These are phyloP conservation scores for Scytalidium sp. DNA, from an alignment of 2,329 filamentous ascomycete genomes.

Conservation along the genomic window DNA sequence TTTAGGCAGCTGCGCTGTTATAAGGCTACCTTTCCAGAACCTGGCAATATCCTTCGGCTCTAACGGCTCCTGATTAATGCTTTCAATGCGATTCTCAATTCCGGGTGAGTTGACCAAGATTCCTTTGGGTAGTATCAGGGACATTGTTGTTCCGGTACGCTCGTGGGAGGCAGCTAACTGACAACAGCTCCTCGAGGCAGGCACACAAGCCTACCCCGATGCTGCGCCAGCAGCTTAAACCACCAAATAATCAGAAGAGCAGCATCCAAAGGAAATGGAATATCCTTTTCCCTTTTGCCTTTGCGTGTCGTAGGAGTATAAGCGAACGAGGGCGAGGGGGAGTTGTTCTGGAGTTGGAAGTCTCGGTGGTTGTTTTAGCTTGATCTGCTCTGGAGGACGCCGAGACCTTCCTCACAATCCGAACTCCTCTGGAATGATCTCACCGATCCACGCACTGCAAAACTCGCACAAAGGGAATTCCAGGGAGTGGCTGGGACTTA, in stretches of 20 bases:
- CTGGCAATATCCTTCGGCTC: constrained; percentile 49
- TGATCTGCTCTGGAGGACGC: too few species aligned
- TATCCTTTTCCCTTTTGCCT: neutral
- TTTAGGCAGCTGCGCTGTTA: too few species aligned
- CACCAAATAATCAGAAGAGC: constrained; percentile 5
- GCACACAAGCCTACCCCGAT: constrained; percentile 27
- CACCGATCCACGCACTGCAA: too few species aligned
- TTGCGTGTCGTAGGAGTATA: neutral
- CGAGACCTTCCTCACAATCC: too few species aligned
- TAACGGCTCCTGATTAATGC: constrained; percentile 36
- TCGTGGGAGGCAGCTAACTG: constrained; percentile 1
- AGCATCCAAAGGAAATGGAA: constrained; percentile 11
- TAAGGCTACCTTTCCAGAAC: constrained; percentile 53
- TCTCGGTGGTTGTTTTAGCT: too few species aligned
- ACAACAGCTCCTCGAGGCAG: constrained; percentile 25
- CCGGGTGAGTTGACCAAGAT: constrained; percentile 51
- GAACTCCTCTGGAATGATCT: too few species aligned
- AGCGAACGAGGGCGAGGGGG: too few species aligned
- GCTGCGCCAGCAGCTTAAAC: constrained; percentile 18
- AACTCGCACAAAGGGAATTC: too few species aligned
- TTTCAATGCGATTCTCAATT: constrained; percentile 53
- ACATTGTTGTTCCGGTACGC: constrained; percentile 14
- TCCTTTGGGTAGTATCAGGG: constrained; percentile 53
- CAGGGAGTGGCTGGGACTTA: too few species aligned
- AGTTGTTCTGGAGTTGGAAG: too few species aligned